Evolutionary conservation across 2,329 filamentous ascomycete species (phyloP).

Genomic region (Zymoseptoria tritici): DNA sequence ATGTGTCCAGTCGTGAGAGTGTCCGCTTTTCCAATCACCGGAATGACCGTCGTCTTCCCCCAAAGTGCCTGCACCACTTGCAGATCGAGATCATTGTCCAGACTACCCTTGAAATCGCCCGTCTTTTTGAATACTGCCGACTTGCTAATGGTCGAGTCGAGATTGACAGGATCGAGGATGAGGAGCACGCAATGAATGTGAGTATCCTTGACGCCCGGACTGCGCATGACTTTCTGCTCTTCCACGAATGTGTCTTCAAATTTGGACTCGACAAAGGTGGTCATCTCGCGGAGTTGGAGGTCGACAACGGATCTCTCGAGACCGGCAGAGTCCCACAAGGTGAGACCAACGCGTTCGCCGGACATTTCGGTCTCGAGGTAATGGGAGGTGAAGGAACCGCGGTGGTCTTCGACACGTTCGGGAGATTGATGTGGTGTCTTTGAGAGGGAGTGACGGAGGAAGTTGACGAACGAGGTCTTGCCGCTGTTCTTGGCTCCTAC

Average conservation of each 20-base stretch:
- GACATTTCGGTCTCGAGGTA: slow-evolving; percentile 95
- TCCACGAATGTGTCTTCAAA: slow-evolving; percentile 97
- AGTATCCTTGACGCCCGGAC: slow-evolving; percentile 86
- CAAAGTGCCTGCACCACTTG: slow-evolving; percentile 82
- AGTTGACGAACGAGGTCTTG: slow-evolving; percentile 95
- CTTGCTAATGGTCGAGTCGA: slow-evolving; percentile 60
- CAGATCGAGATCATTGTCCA: slow-evolving; percentile 85
- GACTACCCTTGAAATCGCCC: slow-evolving; percentile 19
- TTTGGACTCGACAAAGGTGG: slow-evolving; percentile 89
- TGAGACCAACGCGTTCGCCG: slow-evolving; percentile 81
- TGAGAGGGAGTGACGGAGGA: slow-evolving; percentile 78
- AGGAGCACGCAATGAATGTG: slow-evolving; percentile 96
- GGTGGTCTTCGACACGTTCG: slow-evolving; percentile 13
- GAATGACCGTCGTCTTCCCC: slow-evolving; percentile 90
- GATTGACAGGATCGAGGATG: slow-evolving; percentile 71
- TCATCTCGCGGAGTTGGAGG: slow-evolving; percentile 85
- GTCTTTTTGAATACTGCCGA: slow-evolving; percentile 11
- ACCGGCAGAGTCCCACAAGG: slow-evolving; percentile 93
- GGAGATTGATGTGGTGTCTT: slow-evolving; percentile 70
- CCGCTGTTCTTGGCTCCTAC: slow-evolving; percentile 80
- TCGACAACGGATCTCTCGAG: slow-evolving; percentile 93
- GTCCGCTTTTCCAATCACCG: slow-evolving; percentile 92
- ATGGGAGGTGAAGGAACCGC: slow-evolving; percentile 65
- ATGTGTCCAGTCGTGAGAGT: slow-evolving; percentile 95
- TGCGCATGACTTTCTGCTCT: slow-evolving; percentile 94